These are phyloP conservation scores for Beauveria varroae DNA, from an alignment of 2,329 filamentous ascomycete species.

Conservation along the genomic window DNA sequence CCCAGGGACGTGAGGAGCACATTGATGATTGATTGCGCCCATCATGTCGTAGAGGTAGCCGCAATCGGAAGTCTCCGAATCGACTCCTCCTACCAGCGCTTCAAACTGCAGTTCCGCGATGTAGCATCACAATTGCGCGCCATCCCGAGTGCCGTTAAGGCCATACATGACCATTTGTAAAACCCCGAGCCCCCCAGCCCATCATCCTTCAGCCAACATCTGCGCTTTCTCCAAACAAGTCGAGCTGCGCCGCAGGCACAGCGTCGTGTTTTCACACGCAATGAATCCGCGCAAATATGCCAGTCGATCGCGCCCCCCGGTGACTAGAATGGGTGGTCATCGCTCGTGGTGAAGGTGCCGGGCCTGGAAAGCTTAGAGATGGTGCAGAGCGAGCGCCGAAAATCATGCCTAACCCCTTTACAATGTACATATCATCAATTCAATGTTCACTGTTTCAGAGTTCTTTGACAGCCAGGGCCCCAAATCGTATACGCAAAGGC, in stretches of 20 bases:
- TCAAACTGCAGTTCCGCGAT: slow-evolving; percentile 19
- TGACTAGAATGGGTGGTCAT: slow-evolving; percentile 18
- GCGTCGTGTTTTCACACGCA: slow-evolving; percentile 26
- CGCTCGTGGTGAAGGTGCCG: slow-evolving; percentile 28
- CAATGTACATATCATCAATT: too few relatives aligned
- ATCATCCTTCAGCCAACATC: slow-evolving; percentile 21
- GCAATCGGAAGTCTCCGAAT: slow-evolving; percentile 26
- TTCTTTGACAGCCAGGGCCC: too few relatives aligned
- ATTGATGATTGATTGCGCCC: slow-evolving; percentile 40
- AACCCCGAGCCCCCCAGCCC: slow-evolving; percentile 18
- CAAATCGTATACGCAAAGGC: too few relatives aligned
- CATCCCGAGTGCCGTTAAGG: slow-evolving; percentile 16
- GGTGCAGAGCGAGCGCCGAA: neutral
- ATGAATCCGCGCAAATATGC: slow-evolving; percentile 26
- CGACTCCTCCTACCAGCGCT: slow-evolving; percentile 13
- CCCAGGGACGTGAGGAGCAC: slow-evolving; percentile 21
- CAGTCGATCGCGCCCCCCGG: slow-evolving; percentile 18
- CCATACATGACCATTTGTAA: slow-evolving; percentile 21
- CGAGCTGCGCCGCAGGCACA: slow-evolving; percentile 21
- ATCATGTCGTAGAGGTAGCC: slow-evolving; percentile 47
- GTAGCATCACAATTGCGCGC: slow-evolving; percentile 21
- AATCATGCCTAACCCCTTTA: neutral
- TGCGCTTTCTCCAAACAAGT: slow-evolving; percentile 23
- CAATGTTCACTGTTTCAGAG: too few relatives aligned
- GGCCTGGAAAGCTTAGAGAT: slow-evolving; percentile 14